These are phyloP conservation scores for Dipteronia sinensis DNA, from an alignment of 345 rosid species.

Conservation along the genomic window DNA sequence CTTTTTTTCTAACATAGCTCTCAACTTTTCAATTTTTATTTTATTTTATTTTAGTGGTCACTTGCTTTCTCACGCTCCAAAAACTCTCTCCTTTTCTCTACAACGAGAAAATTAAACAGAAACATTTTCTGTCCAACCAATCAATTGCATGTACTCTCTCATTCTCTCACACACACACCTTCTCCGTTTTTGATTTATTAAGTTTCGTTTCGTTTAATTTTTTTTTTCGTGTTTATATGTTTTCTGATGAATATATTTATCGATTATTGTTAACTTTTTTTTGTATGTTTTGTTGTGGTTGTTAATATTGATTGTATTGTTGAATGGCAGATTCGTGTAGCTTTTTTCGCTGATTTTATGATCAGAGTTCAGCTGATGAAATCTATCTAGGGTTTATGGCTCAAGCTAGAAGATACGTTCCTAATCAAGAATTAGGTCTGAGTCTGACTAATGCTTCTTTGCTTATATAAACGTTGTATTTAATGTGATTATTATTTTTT, in stretches of 20 bases:
- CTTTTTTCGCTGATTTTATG: slow-evolving; percentile 4
- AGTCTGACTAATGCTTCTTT: slow-evolving; percentile 19
- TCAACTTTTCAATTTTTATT: not conserved
- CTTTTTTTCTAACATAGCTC: not conserved
- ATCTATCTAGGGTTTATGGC: slow-evolving; percentile 37
- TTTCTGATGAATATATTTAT: not conserved
- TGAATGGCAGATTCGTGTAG: slow-evolving; percentile 14
- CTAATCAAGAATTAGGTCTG: slow-evolving; percentile 39
- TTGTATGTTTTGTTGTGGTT: not conserved
- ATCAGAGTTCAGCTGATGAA: slow-evolving; percentile 23
- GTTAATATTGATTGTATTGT: not conserved
- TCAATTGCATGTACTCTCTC: slow-evolving; percentile 22
- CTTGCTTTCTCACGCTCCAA: slow-evolving; percentile 19
- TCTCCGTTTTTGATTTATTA: not conserved
- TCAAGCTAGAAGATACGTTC: slow-evolving; percentile 37
- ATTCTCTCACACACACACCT: not conserved
- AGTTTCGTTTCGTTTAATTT: not conserved
- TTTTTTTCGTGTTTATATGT: not conserved
- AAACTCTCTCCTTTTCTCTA: not conserved
- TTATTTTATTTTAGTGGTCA: not conserved
- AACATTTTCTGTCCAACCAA: not conserved
- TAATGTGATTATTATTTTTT: too few relatives aligned
- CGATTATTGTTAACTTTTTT: not conserved
- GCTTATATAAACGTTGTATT: not conserved
- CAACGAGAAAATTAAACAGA: not conserved